phyloP scores from a whole-genome alignment of 202 grass and related monocot genomes.

The Alloteropsis angusta region DNA sequence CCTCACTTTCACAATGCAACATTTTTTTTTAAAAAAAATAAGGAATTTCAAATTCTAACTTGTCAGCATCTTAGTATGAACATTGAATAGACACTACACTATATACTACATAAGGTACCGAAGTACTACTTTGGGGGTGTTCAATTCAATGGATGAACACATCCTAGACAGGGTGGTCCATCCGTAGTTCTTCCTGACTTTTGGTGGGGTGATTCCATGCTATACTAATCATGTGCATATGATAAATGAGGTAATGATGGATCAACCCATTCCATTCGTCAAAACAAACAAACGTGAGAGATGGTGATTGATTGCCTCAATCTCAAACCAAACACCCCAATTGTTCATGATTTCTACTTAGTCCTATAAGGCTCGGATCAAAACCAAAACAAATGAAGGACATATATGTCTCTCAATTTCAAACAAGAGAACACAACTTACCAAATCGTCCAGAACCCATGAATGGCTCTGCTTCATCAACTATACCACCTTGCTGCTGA shows the following conservation, averaged over 20 bases:
- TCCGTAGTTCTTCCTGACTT: neutral
- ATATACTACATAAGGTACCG: neutral
- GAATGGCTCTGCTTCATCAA: slow-evolving; percentile 84
- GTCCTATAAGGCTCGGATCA: neutral
- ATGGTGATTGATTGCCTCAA: neutral
- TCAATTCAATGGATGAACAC: neutral
- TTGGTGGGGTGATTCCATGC: neutral
- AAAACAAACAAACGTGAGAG: neutral
- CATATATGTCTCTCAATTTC: neutral
- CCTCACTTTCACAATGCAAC: neutral
- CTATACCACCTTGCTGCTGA: slow-evolving; percentile 53
- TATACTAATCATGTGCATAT: neutral
- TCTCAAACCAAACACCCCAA: neutral
- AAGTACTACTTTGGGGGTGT: neutral
- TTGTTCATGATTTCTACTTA: neutral
- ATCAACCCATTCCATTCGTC: neutral
- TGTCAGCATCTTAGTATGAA: neutral
- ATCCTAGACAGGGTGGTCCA: neutral
- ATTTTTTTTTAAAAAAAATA: neutral
- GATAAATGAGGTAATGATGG: neutral
- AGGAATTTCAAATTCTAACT: neutral
- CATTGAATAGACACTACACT: neutral
- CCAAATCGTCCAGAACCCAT: slow-evolving; percentile 92
- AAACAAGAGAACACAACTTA: slow-evolving; percentile 15
- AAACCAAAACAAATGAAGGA: neutral